phyloP scores from a whole-genome alignment of 352 stramenopile genomes.

The Phytophthora rubi region DNA sequence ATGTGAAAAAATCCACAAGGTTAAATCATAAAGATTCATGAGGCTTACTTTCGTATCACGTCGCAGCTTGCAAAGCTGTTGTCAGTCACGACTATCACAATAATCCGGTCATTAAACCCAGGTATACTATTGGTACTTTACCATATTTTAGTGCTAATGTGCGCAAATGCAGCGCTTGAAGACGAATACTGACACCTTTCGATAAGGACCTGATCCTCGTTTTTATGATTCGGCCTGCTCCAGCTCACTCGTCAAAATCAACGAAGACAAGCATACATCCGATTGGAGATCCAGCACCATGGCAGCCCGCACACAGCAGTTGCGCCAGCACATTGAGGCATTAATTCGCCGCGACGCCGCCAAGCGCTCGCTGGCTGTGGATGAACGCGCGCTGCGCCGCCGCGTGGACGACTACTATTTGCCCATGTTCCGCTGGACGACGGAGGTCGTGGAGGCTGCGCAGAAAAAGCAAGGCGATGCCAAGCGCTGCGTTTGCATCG shows the following conservation, averaged over 20 bases:
- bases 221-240: conserved; percentile 2
- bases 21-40: neutral
- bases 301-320: conserved; percentile 32
- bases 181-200: neutral
- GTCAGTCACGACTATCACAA: neutral
- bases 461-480: conserved; percentile 29
- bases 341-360: conserved; percentile 56
- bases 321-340: conserved; percentile 61
- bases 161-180: neutral
- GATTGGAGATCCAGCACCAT: conserved; percentile 5
- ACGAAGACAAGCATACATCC: neutral
- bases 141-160: no score
- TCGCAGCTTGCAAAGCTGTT: neutral
- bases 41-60: neutral
- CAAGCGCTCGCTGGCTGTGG: conserved; percentile 31
- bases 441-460: conserved; percentile 52
- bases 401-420: conserved; percentile 80
- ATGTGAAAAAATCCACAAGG: neutral
- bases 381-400: conserved; percentile 49
- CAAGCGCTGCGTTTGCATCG: conserved; percentile 69
- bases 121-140: neutral
- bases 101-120: neutral
- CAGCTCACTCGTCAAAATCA: conserved; percentile 9
- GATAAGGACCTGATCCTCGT: neutral
- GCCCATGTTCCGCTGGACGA: conserved; percentile 78